A percentile compares a stretch with the other conserved stretches of the same genome.
Evolutionary conservation across 768 basidiomycete species (phyloP).

Genomic region (Boletus tomentosulus): DNA sequence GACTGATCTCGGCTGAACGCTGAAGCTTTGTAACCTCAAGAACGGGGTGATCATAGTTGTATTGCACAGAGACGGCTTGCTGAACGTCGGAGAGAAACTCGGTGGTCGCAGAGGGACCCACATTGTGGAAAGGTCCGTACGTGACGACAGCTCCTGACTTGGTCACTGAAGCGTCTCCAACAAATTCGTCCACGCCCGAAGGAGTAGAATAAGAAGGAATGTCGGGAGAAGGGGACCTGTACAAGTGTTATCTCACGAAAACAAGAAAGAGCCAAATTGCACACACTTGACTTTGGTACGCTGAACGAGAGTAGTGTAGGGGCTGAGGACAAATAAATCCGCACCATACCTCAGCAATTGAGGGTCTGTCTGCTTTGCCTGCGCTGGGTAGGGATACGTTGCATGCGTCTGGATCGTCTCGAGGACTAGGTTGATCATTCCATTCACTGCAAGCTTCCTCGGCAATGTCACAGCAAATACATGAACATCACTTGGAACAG

Average conservation of each 20-base stretch:
- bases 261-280: neutral
- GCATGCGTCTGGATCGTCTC: constrained; percentile 77
- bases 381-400: constrained; percentile 69
- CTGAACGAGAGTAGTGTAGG: constrained; percentile 77
- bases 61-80: constrained; percentile 69
- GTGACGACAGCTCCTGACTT: constrained; percentile 80
- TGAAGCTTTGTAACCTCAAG: constrained; percentile 68
- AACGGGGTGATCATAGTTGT: constrained; percentile 77
- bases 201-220: constrained; percentile 73
- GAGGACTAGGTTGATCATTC: constrained; percentile 70
- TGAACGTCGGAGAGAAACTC: constrained; percentile 61
- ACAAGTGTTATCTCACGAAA: constrained; percentile 1
- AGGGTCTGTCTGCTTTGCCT: constrained; percentile 68
- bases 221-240: constrained; percentile 66
- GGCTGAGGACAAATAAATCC: constrained; percentile 78
- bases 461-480: constrained; percentile 64
- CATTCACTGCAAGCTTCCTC: constrained; percentile 51
- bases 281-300: constrained; percentile 83
- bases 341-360: constrained; percentile 77
- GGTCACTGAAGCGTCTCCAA: constrained; percentile 54
- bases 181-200: constrained; percentile 53
- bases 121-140: constrained; percentile 81
- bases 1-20: constrained; percentile 86
- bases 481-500: constrained; percentile 40
- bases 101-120: constrained; percentile 57